Evolutionary conservation across 2,329 filamentous ascomycete species (phyloP), one percentile per base, ranked within the genome.

Genomic region (Beauveria pseudobassiana): DNA sequence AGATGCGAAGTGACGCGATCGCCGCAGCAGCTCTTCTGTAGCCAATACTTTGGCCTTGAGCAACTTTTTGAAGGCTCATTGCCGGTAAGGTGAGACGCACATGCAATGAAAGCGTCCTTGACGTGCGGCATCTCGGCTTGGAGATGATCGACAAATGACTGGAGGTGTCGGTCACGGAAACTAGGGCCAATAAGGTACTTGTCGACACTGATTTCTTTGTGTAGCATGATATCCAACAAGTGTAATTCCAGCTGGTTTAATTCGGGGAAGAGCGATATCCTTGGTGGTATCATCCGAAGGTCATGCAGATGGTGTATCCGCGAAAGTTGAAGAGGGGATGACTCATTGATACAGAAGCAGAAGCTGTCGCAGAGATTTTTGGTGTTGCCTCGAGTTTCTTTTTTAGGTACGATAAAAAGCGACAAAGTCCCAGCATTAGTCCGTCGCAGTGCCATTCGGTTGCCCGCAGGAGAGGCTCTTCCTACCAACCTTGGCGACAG

Each of bases 91-190:
- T 51, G 57, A 24, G 62, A 53, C 2, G 62, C 62, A 43, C 62
- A 63, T 7, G 62, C 62, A 28, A 63, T 63, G 26, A 63, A 63
- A 10, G 57, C 62, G 28, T 63, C 62, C 52, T 50, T 61, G 14
- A 63, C 34, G 30, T 61, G 51, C 5, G 51, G 57, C 50, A 56
- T 52, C 34, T 49, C 62, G 2, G 58, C 43, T 14, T 51, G 34
- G 42, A 63, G 57, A 50, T 63, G 62, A 22, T 60, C 45, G 6
- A 43, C 57, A 42, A 63, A 63, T 18, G 56, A 48, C 48, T 61
- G 62, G n/a, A 56, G 58, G 28, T 63, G 62, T 46, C 50, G 51
- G 16, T 61, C 51, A 20, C 62, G 62, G 26, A 63, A 63, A 20
- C 57, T 63, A 6, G 62, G 58, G 18, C 62, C 57, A 26, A 63